These are phyloP conservation scores for Mentha longifolia DNA, from an alignment of 257 asterid genomes.

Conservation along the genomic window DNA sequence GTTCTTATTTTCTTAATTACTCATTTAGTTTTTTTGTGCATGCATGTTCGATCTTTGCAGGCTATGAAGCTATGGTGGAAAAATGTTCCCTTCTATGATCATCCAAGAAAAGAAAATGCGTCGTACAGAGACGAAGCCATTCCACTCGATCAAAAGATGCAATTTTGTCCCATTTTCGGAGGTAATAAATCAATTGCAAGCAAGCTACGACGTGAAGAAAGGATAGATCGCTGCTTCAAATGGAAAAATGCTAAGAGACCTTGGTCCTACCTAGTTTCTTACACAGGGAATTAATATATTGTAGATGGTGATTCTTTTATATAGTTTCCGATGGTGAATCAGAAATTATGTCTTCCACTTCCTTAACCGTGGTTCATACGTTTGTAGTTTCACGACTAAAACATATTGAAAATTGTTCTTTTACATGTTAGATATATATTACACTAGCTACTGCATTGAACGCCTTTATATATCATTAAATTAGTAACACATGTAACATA, in stretches of 20 bases:
- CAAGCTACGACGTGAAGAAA: slow-evolving; percentile 15
- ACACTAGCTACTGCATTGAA: no score
- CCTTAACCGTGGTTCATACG: no score
- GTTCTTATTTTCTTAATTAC: no score
- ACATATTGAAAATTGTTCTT: no score
- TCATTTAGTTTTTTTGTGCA: no score
- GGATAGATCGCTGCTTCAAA: slow-evolving; percentile 29
- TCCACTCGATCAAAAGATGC: slow-evolving; percentile 44
- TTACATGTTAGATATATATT: no score
- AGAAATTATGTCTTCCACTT: no score
- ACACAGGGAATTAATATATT: background rate
- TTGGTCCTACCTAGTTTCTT: slow-evolving; percentile 31
- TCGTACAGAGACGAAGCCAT: slow-evolving; percentile 49
- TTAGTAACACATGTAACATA: no score
- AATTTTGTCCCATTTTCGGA: slow-evolving; percentile 38
- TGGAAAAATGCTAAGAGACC: slow-evolving; percentile 42
- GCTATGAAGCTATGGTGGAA: slow-evolving; percentile 72
- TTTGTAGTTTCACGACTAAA: no score
- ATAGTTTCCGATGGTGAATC: no score
- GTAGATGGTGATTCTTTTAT: no score
- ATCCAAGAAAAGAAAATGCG: slow-evolving; percentile 57
- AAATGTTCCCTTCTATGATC: slow-evolving; percentile 47
- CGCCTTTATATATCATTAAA: no score
- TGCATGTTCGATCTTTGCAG: slow-evolving; percentile 23
- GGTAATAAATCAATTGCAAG: slow-evolving; percentile 17